Base-by-base conservation (phyloP, 345 rosid species). In the Pistacia atlantica region DNA sequence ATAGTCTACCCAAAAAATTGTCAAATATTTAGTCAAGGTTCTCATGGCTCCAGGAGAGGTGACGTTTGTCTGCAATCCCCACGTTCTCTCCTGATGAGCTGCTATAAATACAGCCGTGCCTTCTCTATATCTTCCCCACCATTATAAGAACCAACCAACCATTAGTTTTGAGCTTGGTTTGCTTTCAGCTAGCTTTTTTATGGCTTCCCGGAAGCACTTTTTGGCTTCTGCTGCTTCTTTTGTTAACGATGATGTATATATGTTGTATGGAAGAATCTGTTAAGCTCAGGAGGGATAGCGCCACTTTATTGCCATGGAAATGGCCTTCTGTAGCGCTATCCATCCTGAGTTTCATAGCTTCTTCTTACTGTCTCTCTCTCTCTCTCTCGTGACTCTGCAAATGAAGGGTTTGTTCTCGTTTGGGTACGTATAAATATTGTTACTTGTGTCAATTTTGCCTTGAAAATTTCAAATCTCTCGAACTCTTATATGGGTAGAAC, bases 201-300 rank as follows among this genome's bases (percentile, higher is more conserved):
- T 1, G 3, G 33, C 33, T 31, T 31, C 33, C 33, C 33, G 33
- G 33, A 31, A 31, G 33, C 33, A 31, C 33, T 0, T 14, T 33
- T 4, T 58, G 58, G 7, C 48, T 70, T 42, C 31, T 12, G 10
- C 31, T 67, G 25, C 54, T 66, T 45, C 18, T 55, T 37, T 49
- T 13, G 48, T 13, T 14, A 38, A 17, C 1, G 20, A 46, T 10
- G 17, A 25, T 4, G 20, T 55, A 16, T 28, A 42, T 3, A 22
- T 49, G 17, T 49, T 67, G n/a, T 84, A 82, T 68, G 67, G 90
- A 84, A 86, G 89, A 83, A 83, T 90, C 93, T 77, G 84, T 88
- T 67, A 88, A 90, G 93, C 93, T 90, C 93, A 90, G 93, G 93
- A 90, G 93, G 93, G 93, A 90, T 90, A 90, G 93, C 93, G 90